phyloP scores from a whole-genome alignment of 331 rosid genomes.

The Phaseolus coccineus region DNA sequence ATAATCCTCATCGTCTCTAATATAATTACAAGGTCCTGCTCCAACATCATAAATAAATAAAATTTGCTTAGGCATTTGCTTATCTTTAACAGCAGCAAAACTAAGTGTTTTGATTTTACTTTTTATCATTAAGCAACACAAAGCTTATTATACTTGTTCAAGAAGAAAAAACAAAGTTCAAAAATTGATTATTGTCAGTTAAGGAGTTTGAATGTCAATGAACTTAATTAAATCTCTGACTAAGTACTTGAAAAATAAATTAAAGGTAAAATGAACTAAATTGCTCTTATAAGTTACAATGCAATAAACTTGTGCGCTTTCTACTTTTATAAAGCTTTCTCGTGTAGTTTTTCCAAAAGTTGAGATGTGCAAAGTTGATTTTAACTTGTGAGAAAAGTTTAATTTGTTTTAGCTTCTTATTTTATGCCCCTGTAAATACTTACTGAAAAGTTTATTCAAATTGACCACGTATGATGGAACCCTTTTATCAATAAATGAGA shows the following conservation, averaged over 20 bases:
- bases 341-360: too few species aligned
- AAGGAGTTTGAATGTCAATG: slow-evolving; percentile 14
- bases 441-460: too few species aligned
- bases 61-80: slow-evolving; percentile 26
- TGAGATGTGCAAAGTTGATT: too few species aligned
- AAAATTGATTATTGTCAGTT: slow-evolving; percentile 13
- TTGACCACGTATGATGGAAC: background rate
- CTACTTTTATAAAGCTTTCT: too few species aligned
- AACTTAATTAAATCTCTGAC: background rate
- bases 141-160: slow-evolving; percentile 9
- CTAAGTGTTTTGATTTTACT: background rate
- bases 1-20: slow-evolving; percentile 86
- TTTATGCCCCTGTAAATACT: too few species aligned
- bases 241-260: too few species aligned
- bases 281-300: too few species aligned
- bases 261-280: too few species aligned
- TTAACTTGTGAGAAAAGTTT: too few species aligned
- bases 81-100: slow-evolving; percentile 28
- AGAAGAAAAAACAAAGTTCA: background rate
- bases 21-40: slow-evolving; percentile 94
- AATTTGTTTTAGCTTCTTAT: too few species aligned
- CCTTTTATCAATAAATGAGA: too few species aligned
- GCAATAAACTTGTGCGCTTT: too few species aligned
- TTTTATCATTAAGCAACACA: background rate
- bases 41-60: slow-evolving; percentile 37